Conservation (phyloP, 2,329 filamentous ascomycete genomes). For the Clarireedia paspali region DNA sequence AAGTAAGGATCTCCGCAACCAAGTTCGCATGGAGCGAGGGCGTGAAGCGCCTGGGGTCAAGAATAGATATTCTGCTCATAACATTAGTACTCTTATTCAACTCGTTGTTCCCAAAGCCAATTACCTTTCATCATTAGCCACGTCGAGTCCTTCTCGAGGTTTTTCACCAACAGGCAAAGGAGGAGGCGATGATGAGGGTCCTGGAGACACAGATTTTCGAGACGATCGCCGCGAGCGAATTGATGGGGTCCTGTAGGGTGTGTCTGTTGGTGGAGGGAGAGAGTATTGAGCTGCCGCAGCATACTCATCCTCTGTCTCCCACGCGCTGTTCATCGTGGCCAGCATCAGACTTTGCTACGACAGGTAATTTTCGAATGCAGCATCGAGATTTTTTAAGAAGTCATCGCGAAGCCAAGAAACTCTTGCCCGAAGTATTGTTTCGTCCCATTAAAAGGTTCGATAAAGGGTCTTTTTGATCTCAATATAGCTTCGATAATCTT, state of each 20-base stretch:
- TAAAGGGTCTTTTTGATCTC: not conserved
- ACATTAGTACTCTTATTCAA: constrained; percentile 12
- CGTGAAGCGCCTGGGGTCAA: constrained; percentile 89
- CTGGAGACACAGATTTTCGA: constrained; percentile 58
- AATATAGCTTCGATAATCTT: not conserved
- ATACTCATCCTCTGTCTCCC: constrained; percentile 59
- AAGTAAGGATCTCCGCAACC: constrained; percentile 83
- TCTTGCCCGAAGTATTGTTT: not conserved
- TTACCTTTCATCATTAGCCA: constrained; percentile 52
- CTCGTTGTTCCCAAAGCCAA: no score
- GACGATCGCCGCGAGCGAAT: constrained; percentile 43
- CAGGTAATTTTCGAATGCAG: not conserved
- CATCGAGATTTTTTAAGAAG: not conserved
- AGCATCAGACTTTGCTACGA: not conserved
- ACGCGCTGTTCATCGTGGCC: constrained; percentile 40
- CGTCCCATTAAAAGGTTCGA: no score
- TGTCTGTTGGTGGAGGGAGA: constrained; percentile 63
- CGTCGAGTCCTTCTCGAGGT: constrained; percentile 47
- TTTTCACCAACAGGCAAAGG: constrained; percentile 42
- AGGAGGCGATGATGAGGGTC: constrained; percentile 53
- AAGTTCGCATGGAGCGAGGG: constrained; percentile 90
- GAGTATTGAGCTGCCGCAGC: constrained; percentile 47
- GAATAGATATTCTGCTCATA: constrained; percentile 43
- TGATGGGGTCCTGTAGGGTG: constrained; percentile 59
- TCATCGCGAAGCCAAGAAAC: not conserved